These are phyloP conservation scores for Thalassiosira delicatula DNA, from an alignment of 352 stramenopile genomes.

Conservation along the genomic window DNA sequence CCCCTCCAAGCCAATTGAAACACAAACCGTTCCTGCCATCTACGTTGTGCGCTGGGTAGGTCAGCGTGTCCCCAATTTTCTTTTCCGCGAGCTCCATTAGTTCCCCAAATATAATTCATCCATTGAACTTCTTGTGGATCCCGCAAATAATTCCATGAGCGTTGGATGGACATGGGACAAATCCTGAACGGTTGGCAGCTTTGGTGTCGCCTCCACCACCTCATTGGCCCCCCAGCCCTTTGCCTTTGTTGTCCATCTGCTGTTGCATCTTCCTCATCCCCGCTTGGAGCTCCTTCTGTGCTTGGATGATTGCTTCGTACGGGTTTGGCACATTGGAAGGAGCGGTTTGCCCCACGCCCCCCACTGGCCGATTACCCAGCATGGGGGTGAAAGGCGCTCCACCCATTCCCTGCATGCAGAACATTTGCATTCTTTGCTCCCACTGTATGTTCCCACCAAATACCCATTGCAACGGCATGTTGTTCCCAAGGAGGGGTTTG, in stretches of 20 bases:
- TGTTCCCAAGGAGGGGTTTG: background rate
- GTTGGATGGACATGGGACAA: background rate
- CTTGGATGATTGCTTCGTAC: background rate
- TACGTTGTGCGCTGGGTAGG: background rate
- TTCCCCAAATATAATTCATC: background rate
- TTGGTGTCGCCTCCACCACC: background rate
- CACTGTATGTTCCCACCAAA: background rate
- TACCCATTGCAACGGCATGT: background rate
- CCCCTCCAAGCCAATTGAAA: slow-evolving; percentile 8
- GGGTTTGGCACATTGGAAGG: background rate
- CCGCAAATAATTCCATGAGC: background rate
- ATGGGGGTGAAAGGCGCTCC: background rate
- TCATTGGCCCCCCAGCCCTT: background rate
- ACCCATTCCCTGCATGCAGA: background rate
- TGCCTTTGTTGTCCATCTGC: background rate
- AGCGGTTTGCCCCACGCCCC: background rate
- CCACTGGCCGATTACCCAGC: too few species aligned
- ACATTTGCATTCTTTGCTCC: background rate
- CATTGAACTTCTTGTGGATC: background rate
- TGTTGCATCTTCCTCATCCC: slow-evolving; percentile 11
- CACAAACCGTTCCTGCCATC: background rate
- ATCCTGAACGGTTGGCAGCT: background rate
- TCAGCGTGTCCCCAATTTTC: background rate
- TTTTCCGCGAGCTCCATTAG: background rate
- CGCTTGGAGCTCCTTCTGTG: background rate